Evolutionary conservation across 2,329 filamentous ascomycete species (phyloP), one percentile per base, ranked within the genome.

Genomic region (Cyphellophora attinorum): DNA sequence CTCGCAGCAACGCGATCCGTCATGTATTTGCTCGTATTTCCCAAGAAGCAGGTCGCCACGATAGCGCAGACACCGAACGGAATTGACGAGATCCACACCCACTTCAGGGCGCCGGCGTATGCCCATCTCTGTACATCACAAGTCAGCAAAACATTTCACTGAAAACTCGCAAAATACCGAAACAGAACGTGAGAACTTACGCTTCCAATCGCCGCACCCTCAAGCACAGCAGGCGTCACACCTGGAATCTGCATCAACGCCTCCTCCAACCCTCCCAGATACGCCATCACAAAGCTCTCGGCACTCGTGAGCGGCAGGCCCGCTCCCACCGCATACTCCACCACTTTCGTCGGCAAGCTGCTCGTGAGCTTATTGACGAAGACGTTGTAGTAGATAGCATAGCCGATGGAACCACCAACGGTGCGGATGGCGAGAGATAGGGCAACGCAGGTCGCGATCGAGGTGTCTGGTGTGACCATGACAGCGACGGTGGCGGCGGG

Each of bases 401-500:
- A 39, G 16, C 37, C 37, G 14, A 39, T 35, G 8, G 37, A 30
- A 13, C 37, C 37, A 14, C 37, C 37, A n/a, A 39, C 25, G 10
- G 25, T 31, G 5, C 37, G 15, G 28, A 39, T 35, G n/a, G 37
- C 18, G 4, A 39, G 32, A 3, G 37, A 35, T 8, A 39, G 32
- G 13, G 37, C 37, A 13, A 31, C 28, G 28, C 25, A 31, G 10
- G 37, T 39, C 5, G 37, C 33, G 15, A 39, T 35, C 4, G 28
- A n/a, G 3, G 32, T 31, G 19, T 35, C 32, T 12, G 37, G 32
- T 3, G 31, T 33, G 19, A 46, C 43, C 2, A 32, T 44, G 5
- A 44, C 29, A 19, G 43, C 43, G 4, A 46, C 37, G 8, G 41
- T 46, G 17, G 43, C 41, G 5, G 41, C 41, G 4, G 43, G 43